These are phyloP conservation scores for Daldinia concentrica DNA, from an alignment of 495 filamentous ascomycete genomes.

Conservation along the genomic window DNA sequence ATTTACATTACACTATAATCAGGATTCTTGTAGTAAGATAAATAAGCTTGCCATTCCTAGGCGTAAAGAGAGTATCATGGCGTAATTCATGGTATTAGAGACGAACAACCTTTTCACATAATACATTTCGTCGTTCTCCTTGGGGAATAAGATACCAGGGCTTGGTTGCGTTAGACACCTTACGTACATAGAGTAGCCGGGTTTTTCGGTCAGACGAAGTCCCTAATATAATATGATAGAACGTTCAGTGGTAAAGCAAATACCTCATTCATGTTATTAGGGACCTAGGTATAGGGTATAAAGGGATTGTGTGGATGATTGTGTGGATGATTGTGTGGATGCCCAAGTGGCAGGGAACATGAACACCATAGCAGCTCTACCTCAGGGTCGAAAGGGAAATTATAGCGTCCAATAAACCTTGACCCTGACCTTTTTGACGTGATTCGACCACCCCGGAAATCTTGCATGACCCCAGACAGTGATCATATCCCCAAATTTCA, in stretches of 20 bases:
- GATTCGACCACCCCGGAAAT: conserved; percentile 70
- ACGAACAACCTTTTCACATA: neutral
- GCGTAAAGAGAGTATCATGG: neutral
- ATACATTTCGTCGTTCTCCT: too few species aligned
- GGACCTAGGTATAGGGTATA: neutral
- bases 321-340: neutral
- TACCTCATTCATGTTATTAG: neutral
- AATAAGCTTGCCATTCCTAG: neutral
- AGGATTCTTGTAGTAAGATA: neutral
- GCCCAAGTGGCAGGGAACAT: neutral
- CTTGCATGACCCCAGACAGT: conserved; percentile 71
- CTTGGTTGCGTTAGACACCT: too few species aligned
- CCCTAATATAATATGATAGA: neutral
- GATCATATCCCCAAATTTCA: conserved; percentile 71
- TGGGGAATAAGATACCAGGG: too few species aligned
- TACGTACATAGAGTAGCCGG: too few species aligned
- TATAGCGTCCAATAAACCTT: conserved; percentile 72
- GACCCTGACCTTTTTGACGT: conserved; percentile 64
- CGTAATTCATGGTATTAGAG: neutral
- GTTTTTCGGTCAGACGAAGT: neutral
- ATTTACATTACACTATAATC: neutral
- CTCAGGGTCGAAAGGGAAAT: neutral
- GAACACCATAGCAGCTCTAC: neutral
- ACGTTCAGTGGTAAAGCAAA: neutral
- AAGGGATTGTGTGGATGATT: neutral